Percentiles rank a stretch among this genome's conserved stretches.
These are phyloP conservation scores for Citrullus amarus DNA, from an alignment of 306 rosid genomes.

Conservation along the genomic window DNA sequence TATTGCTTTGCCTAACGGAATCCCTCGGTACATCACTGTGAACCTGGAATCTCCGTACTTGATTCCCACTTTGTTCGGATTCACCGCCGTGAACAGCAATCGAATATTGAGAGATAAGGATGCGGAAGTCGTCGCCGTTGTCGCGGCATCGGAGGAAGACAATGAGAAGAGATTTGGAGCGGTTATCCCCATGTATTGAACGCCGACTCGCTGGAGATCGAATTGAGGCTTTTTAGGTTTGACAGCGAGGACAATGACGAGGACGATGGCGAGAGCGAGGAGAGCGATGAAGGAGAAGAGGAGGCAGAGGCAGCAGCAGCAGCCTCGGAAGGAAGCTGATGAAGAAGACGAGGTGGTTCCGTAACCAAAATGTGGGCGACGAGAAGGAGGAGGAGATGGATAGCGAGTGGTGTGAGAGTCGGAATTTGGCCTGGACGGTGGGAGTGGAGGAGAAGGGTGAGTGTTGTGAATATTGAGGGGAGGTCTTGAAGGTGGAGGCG, in stretches of 20 bases:
- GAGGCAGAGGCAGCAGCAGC: conserved; percentile 89
- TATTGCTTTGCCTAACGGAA: conserved; percentile 70
- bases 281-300: conserved; percentile 76
- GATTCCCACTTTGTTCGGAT: conserved; percentile 95
- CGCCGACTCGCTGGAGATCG: conserved; percentile 82
- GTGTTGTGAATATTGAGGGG: neutral
- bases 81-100: conserved; percentile 56
- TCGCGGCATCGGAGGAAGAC: conserved; percentile 4
- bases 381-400: conserved; percentile 4
- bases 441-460: neutral
- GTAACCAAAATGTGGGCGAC: conserved; percentile 16
- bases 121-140: conserved; percentile 24
- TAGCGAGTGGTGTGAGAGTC: neutral
- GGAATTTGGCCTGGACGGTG: neutral
- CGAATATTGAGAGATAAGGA: conserved; percentile 64
- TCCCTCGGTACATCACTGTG: conserved; percentile 91
- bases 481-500: neutral
- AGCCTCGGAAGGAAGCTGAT: conserved; percentile 69
- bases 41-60: conserved; percentile 82
- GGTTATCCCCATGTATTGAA: conserved; percentile 73
- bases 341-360: conserved; percentile 27
- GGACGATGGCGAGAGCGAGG: conserved; percentile 48
- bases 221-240: conserved; percentile 91
- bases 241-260: conserved; percentile 65
- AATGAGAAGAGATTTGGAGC: conserved; percentile 24